Evolutionary conservation across 352 stramenopile genomes (phyloP).

Genomic region (Globisporangium cederbergense): DNA sequence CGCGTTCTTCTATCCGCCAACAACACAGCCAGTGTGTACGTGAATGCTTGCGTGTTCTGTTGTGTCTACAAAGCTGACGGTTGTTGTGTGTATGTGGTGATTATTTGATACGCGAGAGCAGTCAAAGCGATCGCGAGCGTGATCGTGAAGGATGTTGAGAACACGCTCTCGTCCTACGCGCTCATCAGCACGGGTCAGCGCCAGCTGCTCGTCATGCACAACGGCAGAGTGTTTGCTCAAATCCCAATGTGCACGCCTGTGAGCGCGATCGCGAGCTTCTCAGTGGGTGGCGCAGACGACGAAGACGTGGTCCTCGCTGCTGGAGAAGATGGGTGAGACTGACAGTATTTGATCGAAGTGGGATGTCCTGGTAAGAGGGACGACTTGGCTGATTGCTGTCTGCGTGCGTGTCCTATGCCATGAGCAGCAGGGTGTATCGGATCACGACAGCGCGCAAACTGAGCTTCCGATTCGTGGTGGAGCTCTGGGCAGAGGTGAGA

Average conservation of each 20-base stretch:
- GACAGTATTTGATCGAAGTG: not conserved
- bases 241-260: conserved; percentile 32
- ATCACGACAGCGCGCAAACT: conserved; percentile 28
- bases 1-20: conserved; percentile 32
- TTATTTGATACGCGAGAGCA: not conserved
- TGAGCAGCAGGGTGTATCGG: conserved; percentile 39
- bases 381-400: not conserved
- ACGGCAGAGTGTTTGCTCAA: conserved; percentile 25
- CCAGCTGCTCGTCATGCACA: conserved; percentile 45
- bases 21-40: conserved; percentile 19
- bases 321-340: conserved; percentile 41
- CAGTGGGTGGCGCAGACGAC: not conserved
- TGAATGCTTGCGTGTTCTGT: not conserved
- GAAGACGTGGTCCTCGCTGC: conserved; percentile 40
- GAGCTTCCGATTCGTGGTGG: conserved; percentile 27
- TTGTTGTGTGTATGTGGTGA: not conserved
- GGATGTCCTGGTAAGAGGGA: not conserved
- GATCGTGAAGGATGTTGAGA: conserved; percentile 43
- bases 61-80: not conserved
- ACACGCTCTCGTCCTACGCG: conserved; percentile 48
- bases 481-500: conserved; percentile 29
- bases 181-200: conserved; percentile 41
- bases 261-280: conserved; percentile 26
- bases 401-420: conserved; percentile 1
- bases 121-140: conserved; percentile 33